phyloP scores from a whole-genome alignment of 176 grass and related monocot species.

The Saccharum officinarum region DNA sequence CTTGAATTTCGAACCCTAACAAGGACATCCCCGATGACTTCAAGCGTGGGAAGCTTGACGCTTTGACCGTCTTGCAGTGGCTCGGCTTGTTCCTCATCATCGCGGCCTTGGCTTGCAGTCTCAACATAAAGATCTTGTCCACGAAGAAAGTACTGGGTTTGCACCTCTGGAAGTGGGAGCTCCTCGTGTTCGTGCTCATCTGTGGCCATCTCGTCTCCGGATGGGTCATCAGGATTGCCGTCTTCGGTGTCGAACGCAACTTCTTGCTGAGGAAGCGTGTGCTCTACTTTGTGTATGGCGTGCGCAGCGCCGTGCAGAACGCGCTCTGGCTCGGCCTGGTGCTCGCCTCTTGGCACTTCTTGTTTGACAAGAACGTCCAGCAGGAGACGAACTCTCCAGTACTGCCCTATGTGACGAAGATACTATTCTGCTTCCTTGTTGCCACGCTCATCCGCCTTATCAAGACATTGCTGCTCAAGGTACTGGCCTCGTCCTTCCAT shows the following conservation, averaged over 20 bases:
- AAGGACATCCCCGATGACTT: conserved; percentile 84
- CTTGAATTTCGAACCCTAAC: no score
- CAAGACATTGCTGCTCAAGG: conserved; percentile 85
- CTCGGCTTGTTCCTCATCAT: conserved; percentile 66
- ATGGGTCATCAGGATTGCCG: conserved; percentile 63
- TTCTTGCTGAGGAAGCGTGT: conserved; percentile 74
- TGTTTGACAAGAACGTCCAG: conserved; percentile 66
- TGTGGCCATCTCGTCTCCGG: conserved; percentile 79
- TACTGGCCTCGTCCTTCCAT: conserved; percentile 81
- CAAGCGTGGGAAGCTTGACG: conserved; percentile 65
- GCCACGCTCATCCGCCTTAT: conserved; percentile 64
- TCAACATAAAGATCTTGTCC: conserved; percentile 35
- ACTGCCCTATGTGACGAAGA: conserved; percentile 68
- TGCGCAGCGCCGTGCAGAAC: conserved; percentile 69
- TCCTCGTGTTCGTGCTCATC: conserved; percentile 71
- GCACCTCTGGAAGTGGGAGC: conserved; percentile 78
- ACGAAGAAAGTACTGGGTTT: conserved; percentile 39
- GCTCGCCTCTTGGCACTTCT: conserved; percentile 65
- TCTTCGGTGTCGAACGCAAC: conserved; percentile 75
- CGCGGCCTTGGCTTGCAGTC: conserved; percentile 53
- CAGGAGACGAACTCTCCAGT: conserved; percentile 33
- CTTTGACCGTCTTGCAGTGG: conserved; percentile 68
- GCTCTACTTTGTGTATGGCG: conserved; percentile 88
- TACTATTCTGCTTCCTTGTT: conserved; percentile 71
- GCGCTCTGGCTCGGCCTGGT: conserved; percentile 74